Base-by-base conservation (phyloP, 768 basidiomycete species). In the Sistotremastrum suecicum region DNA sequence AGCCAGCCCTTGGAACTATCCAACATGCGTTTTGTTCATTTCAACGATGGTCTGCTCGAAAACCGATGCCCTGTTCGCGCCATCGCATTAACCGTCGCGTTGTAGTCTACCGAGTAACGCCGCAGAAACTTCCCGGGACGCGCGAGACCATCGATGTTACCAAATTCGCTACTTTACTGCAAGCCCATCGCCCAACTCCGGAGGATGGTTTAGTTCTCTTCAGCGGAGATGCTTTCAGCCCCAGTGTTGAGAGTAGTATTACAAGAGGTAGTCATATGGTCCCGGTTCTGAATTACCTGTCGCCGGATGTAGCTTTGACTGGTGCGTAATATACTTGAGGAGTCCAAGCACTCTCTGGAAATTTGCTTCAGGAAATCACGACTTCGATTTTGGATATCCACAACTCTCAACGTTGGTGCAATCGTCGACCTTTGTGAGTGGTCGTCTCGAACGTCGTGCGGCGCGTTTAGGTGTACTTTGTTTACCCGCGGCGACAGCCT, bases 261-360 rank as follows among this genome's bases (percentile, higher is more conserved):
- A 90, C 89, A 4, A 69, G 89, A 58, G 89, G 89, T 41, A 85
- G 81, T 54, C 88, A 90, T 74, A 87, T 90, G 87, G 88, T 89
- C 30, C 89, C 89, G 2, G 75, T 92, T 31, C 75, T 91, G 66
- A 92, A 92, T 54, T 70, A 71, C 48, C 67, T 94, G 39, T 74
- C 69, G n/a, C 71, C 86, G 28, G 86, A 92, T 60, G 77, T 80
- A 35, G 74, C 89, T 5, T 66, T 89, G 49, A 77, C 83, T 46
- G 89, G 87, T 86, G 33, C 43, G 80, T 61, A 10, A 33, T 43
- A n/a, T 32, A 12, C 45, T 33, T 37, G 9, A 9, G 28, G 31
- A 11, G 5, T 34, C 5, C 34, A 10, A 12, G 8, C 34, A 37
- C 46, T 32, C 36, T 43, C 45, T 42, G 45, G 31, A 34, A 45